Evolutionary conservation across 169 alveolate genomes (phyloP).

Genomic region (Besnoitia besnoiti): DNA sequence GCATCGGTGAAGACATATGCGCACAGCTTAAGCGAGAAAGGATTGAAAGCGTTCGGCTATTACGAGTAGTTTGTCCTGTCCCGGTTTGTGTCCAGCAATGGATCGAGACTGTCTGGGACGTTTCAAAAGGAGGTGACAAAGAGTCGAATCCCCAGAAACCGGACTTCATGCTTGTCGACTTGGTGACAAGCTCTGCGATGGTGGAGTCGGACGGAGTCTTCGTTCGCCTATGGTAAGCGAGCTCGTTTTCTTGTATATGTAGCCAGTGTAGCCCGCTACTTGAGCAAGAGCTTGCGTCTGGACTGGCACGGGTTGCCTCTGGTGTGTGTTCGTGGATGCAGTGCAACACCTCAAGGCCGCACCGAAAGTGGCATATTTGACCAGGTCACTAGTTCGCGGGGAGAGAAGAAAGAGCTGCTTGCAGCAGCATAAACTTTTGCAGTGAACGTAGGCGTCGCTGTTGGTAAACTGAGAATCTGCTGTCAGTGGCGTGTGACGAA

Average conservation of each 20-base stretch:
- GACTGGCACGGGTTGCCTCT: background rate
- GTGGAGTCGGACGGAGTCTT: background rate
- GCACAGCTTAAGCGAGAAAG: no score
- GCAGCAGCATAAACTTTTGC: background rate
- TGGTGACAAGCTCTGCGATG: background rate
- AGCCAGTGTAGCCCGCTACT: background rate
- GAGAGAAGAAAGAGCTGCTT: background rate
- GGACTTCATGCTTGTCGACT: background rate
- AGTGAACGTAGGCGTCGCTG: no score
- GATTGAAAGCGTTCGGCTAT: no score
- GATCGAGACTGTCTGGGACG: background rate
- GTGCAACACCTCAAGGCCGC: background rate
- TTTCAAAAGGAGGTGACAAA: background rate
- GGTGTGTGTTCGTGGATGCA: background rate
- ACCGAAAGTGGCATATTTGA: background rate
- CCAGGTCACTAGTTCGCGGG: background rate
- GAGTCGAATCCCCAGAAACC: background rate
- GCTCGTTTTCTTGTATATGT: no score
- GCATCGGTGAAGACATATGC: no score
- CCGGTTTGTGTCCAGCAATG: slow-evolving; percentile 3
- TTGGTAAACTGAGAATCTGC: no score
- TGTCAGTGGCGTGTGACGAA: no score
- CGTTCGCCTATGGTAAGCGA: slow-evolving; percentile 25
- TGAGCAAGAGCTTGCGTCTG: background rate
- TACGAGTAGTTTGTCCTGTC: no score